phyloP scores from a whole-genome alignment of 164 flowering plant species.

The Houttuynia cordata region DNA sequence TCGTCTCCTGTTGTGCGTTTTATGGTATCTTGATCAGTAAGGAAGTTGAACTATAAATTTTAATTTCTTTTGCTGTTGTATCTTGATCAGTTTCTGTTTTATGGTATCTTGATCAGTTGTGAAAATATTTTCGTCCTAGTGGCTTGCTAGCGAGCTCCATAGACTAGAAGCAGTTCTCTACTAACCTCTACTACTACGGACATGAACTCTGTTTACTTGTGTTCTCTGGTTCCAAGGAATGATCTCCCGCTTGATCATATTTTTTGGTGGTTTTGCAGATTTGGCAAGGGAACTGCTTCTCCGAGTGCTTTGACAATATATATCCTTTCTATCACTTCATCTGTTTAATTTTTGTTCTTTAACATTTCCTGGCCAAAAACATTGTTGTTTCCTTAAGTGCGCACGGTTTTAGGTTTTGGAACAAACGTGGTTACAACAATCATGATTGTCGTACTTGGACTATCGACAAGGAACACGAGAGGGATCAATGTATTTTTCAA shows the following conservation, averaged over 20 bases:
- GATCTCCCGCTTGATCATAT: not conserved
- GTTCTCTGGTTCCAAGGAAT: not conserved
- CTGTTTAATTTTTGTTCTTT: not conserved
- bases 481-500: conserved; percentile 4
- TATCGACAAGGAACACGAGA: conserved; percentile 16
- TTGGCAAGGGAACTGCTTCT: conserved; percentile 42
- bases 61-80: too few relatives aligned
- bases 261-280: conserved; percentile 27
- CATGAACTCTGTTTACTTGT: not conserved
- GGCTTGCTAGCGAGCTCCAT: not conserved
- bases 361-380: not conserved
- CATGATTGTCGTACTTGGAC: conserved; percentile 28
- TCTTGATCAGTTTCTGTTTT: too few relatives aligned
- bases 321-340: conserved; percentile 44
- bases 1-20: too few relatives aligned
- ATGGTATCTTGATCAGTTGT: not conserved
- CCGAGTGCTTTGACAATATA: conserved; percentile 49
- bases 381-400: conserved; percentile 24
- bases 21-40: not conserved
- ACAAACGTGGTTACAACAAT: conserved; percentile 39
- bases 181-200: too few relatives aligned
- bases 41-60: not conserved
- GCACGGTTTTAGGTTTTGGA: conserved; percentile 58
- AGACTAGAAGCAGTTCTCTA: not conserved
- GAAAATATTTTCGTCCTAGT: not conserved